phyloP scores from a whole-genome alignment of 163 green algal species.

The Botryococcus braunii region DNA sequence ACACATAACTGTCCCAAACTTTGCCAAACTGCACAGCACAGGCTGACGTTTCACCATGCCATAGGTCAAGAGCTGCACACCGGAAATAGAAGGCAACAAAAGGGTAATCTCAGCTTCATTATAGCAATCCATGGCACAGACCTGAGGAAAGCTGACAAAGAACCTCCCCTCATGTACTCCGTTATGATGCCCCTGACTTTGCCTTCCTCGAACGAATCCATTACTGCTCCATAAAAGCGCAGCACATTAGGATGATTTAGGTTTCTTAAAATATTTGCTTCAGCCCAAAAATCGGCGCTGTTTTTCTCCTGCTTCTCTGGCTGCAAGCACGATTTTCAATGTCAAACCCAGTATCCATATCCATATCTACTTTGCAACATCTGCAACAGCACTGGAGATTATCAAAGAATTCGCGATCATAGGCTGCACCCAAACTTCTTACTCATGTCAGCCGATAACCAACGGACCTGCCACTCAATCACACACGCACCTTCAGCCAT shows the following conservation, averaged over 20 bases:
- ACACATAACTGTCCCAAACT: not conserved
- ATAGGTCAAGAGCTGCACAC: too few species aligned
- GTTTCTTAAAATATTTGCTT: conserved; percentile 55
- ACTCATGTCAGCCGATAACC: too few species aligned
- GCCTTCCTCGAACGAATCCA: conserved; percentile 25
- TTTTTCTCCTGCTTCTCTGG: conserved; percentile 33
- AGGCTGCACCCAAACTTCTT: too few species aligned
- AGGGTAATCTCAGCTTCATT: too few species aligned
- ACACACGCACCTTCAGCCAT: conserved; percentile 75
- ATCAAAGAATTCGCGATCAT: too few species aligned
- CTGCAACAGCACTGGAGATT: too few species aligned
- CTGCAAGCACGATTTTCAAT: conserved; percentile 15
- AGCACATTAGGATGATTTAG: conserved; percentile 77
- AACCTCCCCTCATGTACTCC: conserved; percentile 58
- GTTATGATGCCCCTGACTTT: conserved; percentile 72
- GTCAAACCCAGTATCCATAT: not conserved
- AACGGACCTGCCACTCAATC: too few species aligned
- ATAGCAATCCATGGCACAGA: too few species aligned
- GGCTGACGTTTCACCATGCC: too few species aligned
- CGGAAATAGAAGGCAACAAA: too few species aligned
- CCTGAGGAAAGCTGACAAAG: conserved; percentile 41
- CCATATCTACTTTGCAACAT: too few species aligned
- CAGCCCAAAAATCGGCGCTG: conserved; percentile 52
- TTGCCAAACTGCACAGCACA: not conserved
- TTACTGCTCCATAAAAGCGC: conserved; percentile 61